phyloP scores from a whole-genome alignment of 2,329 filamentous ascomycete species.

The Aspergillus sp. region DNA sequence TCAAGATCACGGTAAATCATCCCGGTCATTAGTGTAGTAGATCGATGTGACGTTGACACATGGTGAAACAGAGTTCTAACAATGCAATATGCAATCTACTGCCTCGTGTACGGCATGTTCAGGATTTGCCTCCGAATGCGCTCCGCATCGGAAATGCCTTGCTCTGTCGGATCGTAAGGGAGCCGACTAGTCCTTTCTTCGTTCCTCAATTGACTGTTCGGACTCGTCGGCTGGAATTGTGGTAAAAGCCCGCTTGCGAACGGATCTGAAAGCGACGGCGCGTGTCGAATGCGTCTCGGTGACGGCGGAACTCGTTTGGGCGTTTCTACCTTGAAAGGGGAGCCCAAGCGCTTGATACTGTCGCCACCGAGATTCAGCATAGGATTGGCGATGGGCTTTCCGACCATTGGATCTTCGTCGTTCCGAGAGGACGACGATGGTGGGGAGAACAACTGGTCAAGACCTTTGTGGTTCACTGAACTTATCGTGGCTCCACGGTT shows the following conservation, averaged over 20 bases:
- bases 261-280: conserved; percentile 47
- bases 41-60: conserved; percentile 26
- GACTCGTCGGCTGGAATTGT: conserved; percentile 19
- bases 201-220: conserved; percentile 18
- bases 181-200: conserved; percentile 18
- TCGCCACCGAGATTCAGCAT: conserved; percentile 40
- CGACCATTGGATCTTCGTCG: conserved; percentile 23
- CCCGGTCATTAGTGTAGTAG: conserved; percentile 32
- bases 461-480: conserved; percentile 54
- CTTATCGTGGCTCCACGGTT: conserved; percentile 64
- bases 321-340: conserved; percentile 48
- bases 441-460: conserved; percentile 58
- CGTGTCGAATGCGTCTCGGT: conserved; percentile 39
- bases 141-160: conserved; percentile 41
- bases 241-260: conserved; percentile 36
- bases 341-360: conserved; percentile 49
- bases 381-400: conserved; percentile 28
- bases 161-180: conserved; percentile 36
- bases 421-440: conserved; percentile 39
- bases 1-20: conserved; percentile 25
- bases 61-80: conserved; percentile 22
- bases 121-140: conserved; percentile 43
- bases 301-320: conserved; percentile 35
- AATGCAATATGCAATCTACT: conserved; percentile 19
- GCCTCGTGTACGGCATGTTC: conserved; percentile 37